phyloP scores from a whole-genome alignment of 176 grass and related monocot genomes.

The Avena insularis region DNA sequence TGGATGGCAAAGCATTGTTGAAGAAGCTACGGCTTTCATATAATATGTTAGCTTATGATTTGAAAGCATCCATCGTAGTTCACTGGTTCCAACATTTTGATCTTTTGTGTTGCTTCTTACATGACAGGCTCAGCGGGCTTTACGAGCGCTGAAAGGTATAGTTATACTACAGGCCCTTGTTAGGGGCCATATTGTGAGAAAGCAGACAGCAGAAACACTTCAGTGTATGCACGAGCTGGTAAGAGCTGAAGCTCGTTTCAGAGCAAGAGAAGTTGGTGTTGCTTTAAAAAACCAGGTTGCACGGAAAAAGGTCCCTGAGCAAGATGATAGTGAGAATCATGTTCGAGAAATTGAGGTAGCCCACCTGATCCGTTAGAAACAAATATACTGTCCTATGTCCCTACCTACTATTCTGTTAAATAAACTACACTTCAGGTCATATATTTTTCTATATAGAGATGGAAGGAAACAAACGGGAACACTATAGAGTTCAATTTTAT shows the following conservation, averaged over 20 bases:
- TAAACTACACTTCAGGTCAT: not conserved
- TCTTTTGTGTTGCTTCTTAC: slow-evolving; percentile 32
- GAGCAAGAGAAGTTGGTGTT: slow-evolving; percentile 78
- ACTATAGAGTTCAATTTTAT: not conserved
- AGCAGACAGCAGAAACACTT: slow-evolving; percentile 89
- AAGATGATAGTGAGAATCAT: slow-evolving; percentile 54
- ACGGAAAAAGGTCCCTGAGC: slow-evolving; percentile 58
- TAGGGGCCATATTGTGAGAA: slow-evolving; percentile 87
- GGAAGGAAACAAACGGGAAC: slow-evolving; percentile 3
- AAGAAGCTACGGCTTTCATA: not conserved
- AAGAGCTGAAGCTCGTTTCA: slow-evolving; percentile 86
- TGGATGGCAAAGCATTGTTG: not conserved
- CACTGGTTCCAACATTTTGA: slow-evolving; percentile 30
- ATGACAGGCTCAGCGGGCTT: slow-evolving; percentile 86
- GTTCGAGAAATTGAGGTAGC: slow-evolving; percentile 86
- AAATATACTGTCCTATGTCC: slow-evolving; percentile 20
- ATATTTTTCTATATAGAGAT: not conserved
- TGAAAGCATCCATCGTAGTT: not conserved
- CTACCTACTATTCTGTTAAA: slow-evolving; percentile 9
- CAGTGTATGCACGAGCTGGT: slow-evolving; percentile 89
- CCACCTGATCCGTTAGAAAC: not conserved
- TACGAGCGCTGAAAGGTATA: slow-evolving; percentile 91
- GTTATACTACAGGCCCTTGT: slow-evolving; percentile 93
- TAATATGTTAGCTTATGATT: slow-evolving; percentile 37
- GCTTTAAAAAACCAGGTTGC: slow-evolving; percentile 78